A percentile compares a stretch with the other conserved stretches of the same genome.
Evolutionary conservation across 208 protist genomes (phyloP).

Genomic region (Crithidia acanthocephali): DNA sequence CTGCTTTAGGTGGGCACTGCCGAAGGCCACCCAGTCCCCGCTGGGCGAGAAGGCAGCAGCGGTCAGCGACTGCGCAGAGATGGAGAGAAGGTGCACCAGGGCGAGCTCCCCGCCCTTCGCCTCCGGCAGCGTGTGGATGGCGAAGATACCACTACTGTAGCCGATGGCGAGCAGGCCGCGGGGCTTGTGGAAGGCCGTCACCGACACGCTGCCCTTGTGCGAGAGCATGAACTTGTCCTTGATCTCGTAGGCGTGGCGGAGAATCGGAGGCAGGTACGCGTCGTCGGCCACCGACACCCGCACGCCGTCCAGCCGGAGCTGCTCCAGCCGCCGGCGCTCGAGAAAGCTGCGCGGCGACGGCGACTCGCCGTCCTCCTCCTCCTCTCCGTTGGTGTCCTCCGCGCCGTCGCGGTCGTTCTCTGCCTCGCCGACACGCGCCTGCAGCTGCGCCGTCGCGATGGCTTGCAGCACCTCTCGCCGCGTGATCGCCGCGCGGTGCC

Average conservation of each 20-base stretch:
- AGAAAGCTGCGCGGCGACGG: conserved; percentile 74
- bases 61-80: conserved; percentile 91
- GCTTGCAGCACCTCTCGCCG: conserved; percentile 82
- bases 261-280: conserved; percentile 65
- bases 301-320: conserved; percentile 79
- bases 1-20: conserved; percentile 88
- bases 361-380: conserved; percentile 37
- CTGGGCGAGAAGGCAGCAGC: conserved; percentile 81
- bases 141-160: conserved; percentile 93
- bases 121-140: conserved; percentile 71
- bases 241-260: conserved; percentile 84
- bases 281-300: conserved; percentile 81
- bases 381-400: conserved; percentile 30
- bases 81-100: conserved; percentile 90
- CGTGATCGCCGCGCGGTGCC: conserved; percentile 69
- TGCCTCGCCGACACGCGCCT: conserved; percentile 42
- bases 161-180: conserved; percentile 86
- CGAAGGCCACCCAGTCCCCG: conserved; percentile 91
- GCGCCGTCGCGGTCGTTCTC: too few species aligned
- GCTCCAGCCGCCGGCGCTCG: conserved; percentile 75
- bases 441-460: conserved; percentile 75
- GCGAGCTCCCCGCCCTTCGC: conserved; percentile 43
- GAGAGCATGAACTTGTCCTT: conserved; percentile 87
- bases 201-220: conserved; percentile 87
- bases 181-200: conserved; percentile 74